Evolutionary conservation across 1,284 basidiomycete genomes (phyloP).

Genomic region (Laetiporus sulphureus): DNA sequence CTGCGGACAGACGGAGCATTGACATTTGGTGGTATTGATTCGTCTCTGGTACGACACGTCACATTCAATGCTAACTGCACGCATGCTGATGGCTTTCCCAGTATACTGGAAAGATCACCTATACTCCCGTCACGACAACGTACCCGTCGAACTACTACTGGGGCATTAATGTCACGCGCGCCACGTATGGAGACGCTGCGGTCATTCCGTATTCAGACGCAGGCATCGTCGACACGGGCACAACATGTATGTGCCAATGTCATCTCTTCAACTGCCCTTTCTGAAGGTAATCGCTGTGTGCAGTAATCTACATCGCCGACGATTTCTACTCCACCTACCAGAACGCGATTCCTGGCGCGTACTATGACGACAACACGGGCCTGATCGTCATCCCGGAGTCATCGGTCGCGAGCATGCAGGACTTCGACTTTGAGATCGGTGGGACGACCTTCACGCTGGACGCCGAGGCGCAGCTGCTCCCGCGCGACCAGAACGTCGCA

Average conservation of each 20-base stretch:
- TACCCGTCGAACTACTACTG: slow-evolving; percentile 26
- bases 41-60: not conserved
- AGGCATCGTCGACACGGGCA: slow-evolving; percentile 57
- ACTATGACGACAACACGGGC: slow-evolving; percentile 7
- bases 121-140: slow-evolving; percentile 13
- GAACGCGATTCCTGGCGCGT: slow-evolving; percentile 16
- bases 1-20: slow-evolving; percentile 6
- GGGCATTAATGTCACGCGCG: slow-evolving; percentile 33
- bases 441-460: slow-evolving; percentile 29
- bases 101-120: slow-evolving; percentile 7
- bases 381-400: slow-evolving; percentile 6
- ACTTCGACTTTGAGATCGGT: slow-evolving; percentile 31
- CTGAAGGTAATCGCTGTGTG: no score
- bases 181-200: slow-evolving; percentile 21
- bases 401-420: slow-evolving; percentile 19
- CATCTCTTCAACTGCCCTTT: not conserved
- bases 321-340: slow-evolving; percentile 47
- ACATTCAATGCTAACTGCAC: slow-evolving; percentile 8
- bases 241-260: slow-evolving; percentile 25
- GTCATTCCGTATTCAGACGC: slow-evolving; percentile 32
- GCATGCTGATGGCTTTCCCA: not conserved
- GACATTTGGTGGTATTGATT: slow-evolving; percentile 6
- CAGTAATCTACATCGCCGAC: slow-evolving; percentile 24
- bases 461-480: slow-evolving; percentile 39
- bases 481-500: slow-evolving; percentile 27